phyloP scores from a whole-genome alignment of 495 filamentous ascomycete species.

The Recurvomyces mirabilis region DNA sequence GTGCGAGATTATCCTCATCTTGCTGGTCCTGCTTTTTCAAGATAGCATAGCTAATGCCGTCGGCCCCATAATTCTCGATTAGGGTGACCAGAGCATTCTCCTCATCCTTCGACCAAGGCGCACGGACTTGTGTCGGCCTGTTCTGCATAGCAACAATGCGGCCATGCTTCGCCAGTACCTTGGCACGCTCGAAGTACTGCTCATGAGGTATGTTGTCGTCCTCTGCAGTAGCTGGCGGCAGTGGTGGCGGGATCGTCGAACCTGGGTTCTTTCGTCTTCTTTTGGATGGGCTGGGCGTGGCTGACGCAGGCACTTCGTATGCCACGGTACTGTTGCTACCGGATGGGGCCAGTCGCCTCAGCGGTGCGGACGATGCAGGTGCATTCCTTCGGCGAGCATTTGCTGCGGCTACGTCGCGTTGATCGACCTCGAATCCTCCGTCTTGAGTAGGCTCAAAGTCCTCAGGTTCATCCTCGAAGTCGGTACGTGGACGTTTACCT shows the following conservation, averaged over 20 bases:
- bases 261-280: conserved; percentile 17
- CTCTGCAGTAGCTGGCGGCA: conserved; percentile 2
- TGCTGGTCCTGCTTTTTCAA: conserved; percentile 32
- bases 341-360: neutral
- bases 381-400: conserved; percentile 4
- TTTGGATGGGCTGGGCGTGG: conserved; percentile 8
- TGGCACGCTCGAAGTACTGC: conserved; percentile 12
- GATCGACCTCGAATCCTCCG: conserved; percentile 21
- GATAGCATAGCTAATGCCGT: conserved; percentile 42
- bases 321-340: neutral
- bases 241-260: conserved; percentile 6
- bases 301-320: neutral
- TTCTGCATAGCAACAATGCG: conserved; percentile 4
- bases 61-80: conserved; percentile 35
- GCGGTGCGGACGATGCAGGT: conserved; percentile 3
- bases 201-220: neutral
- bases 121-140: conserved; percentile 34
- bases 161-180: conserved; percentile 20
- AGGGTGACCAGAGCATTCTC: conserved; percentile 38
- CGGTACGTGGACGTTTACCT: conserved; percentile 14
- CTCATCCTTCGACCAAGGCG: conserved; percentile 39
- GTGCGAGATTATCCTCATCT: neutral
- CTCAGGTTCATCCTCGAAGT: conserved; percentile 9
- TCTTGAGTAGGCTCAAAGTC: conserved; percentile 21
- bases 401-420: conserved; percentile 14